Evolutionary conservation across 2,329 filamentous ascomycete species (phyloP), one percentile per base, ranked within the genome.

Genomic region (Aspergillus novofumigatus): DNA sequence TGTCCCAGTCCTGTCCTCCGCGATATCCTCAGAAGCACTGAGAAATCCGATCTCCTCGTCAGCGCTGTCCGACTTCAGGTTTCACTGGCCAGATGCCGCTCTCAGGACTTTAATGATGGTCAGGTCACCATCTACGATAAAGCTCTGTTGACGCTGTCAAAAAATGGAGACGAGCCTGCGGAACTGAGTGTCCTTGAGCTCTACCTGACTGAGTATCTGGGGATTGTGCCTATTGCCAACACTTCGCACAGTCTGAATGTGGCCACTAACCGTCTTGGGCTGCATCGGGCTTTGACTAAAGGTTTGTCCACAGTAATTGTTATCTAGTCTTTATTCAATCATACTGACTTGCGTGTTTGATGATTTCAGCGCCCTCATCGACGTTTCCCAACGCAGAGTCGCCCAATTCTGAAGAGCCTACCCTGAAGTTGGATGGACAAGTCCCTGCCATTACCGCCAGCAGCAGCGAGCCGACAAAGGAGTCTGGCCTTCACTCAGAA

Each of bases 111-210:
- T 21, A 65, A 72, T 32, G 69, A 75, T 45, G 68, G 66, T 6
- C 68, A 77, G 53, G 59, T 77, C 56, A 78, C 72, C 1, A 60
- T 77, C 58, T 78, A 72, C 32, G 76, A 78, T 62, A 72, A 68
- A 54, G 69, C 71, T n/a, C 59, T 78, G 20, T 52, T 77, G 45
- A 56, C 63, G 8, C 62, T 78, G 32, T 73, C 69, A 11, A 58
- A 65, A 1, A 65, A 72, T 32, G 74, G 71, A 35, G 64, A 66
- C 6, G 61, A 69, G 8, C 57, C 71, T 25, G 61, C 65, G 38
- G 65, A 70, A 11, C 53, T 67, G 11, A 69, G 72, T 2, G 70
- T 71, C 1, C 62, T 77, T 10, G 70, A 73, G 51, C 69, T 74
- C 52, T 78, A 72, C 59, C 60, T 76, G 54, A 65, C 71, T 48